Conservation (phyloP, 2,329 filamentous ascomycete genomes). For the Cercospora nicotianae region DNA sequence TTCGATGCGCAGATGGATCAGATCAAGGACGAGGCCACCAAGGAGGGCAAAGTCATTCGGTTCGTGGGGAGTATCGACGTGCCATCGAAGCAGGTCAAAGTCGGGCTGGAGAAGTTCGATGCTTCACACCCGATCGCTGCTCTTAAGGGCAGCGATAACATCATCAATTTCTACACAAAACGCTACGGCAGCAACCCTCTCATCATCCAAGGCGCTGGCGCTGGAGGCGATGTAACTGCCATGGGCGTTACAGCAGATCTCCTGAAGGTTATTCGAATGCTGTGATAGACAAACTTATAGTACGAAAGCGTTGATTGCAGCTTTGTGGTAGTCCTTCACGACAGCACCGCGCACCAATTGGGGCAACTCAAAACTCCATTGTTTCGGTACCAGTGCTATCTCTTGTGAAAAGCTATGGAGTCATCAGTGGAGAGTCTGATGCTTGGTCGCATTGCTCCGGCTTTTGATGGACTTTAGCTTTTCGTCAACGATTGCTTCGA, state of each 20-base stretch:
- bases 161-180: slow-evolving; percentile 98
- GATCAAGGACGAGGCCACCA: slow-evolving; percentile 79
- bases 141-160: slow-evolving; percentile 96
- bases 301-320: background rate
- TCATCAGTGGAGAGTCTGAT: background rate
- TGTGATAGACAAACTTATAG: background rate
- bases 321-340: background rate
- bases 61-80: slow-evolving; percentile 95
- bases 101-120: slow-evolving; percentile 83
- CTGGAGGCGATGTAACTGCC: slow-evolving; percentile 91
- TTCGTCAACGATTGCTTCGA: background rate
- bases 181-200: slow-evolving; percentile 87
- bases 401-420: background rate
- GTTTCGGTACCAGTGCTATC: background rate
- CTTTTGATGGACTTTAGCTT: background rate
- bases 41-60: slow-evolving; percentile 85
- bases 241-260: slow-evolving; percentile 97
- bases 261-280: slow-evolving; percentile 72
- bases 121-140: slow-evolving; percentile 87
- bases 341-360: background rate
- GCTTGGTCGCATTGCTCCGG: background rate
- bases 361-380: background rate
- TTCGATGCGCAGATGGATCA: slow-evolving; percentile 91
- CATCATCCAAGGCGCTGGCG: slow-evolving; percentile 88
- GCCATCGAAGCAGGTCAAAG: slow-evolving; percentile 76